Conservation (phyloP, 768 basidiomycete species). For the Mrakia gelida region DNA sequence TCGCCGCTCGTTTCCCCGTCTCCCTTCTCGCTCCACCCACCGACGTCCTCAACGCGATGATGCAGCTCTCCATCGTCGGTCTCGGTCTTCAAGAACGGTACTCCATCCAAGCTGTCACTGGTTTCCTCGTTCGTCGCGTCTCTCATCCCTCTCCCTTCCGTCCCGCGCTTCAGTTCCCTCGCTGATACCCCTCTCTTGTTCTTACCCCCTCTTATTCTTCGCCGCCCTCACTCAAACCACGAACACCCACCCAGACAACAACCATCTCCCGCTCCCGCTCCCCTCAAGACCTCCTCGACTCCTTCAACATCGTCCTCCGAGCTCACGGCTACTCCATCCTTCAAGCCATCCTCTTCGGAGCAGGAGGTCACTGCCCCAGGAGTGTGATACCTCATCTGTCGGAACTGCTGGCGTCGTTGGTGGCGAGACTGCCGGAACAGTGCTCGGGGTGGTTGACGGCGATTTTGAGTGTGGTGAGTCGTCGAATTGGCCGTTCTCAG, state of each 20-base stretch:
- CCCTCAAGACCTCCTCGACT: slow-evolving; percentile 46
- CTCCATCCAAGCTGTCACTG: slow-evolving; percentile 30
- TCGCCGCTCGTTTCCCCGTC: slow-evolving; percentile 24
- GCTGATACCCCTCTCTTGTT: neutral
- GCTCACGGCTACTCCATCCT: slow-evolving; percentile 53
- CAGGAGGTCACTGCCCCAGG: slow-evolving; percentile 77
- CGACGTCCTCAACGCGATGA: slow-evolving; percentile 7
- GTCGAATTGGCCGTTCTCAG: too few relatives aligned
- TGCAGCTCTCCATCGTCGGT: slow-evolving; percentile 24
- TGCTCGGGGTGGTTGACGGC: slow-evolving; percentile 67
- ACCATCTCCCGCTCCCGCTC: slow-evolving; percentile 48
- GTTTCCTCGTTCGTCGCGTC: slow-evolving; percentile 18
- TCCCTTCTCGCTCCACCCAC: slow-evolving; percentile 19
- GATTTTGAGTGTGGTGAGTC: slow-evolving; percentile 53
- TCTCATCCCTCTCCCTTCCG: neutral
- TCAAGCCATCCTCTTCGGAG: slow-evolving; percentile 68
- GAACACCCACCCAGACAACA: neutral
- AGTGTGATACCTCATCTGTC: slow-evolving; percentile 78
- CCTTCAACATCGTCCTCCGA: slow-evolving; percentile 54
- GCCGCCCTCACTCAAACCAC: neutral
- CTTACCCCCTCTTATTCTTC: neutral
- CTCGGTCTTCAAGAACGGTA: slow-evolving; percentile 29
- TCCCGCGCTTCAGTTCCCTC: too few relatives aligned
- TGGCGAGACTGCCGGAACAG: slow-evolving; percentile 56
- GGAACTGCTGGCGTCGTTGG: slow-evolving; percentile 67